Evolutionary conservation across 1,139 yeast species (phyloP), one percentile per base, ranked within the genome.

Genomic region (Hansenula lynferdii): DNA sequence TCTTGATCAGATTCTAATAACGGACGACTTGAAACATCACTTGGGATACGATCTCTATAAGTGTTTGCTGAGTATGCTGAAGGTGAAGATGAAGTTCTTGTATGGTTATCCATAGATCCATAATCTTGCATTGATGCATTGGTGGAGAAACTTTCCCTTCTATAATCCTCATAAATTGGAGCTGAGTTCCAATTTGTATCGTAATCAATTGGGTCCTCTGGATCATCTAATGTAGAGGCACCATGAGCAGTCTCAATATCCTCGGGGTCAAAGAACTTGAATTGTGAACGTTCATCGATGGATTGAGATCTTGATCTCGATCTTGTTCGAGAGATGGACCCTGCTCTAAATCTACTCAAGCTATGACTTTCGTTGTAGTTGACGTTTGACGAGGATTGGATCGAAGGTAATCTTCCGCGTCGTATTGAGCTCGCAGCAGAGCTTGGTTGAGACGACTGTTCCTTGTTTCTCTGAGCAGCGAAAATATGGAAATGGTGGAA

Each of bases 191-290:
- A 83, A 48, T 77, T 70, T 18, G 86, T 80, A 54, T 83, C 82
- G 52, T 78, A 79, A 51, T 51, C 56, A 37, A 50, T 70, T 2
- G 67, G 70, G 48, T 76, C 74, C 42, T 70, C 75, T 19, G 72
- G 62, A 42, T 70, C 71, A 40, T 84, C 89, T 49, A 84, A 64
- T 2, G 94, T 85, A 2, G 95, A 84, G 1, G 94, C 77, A 35
- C 97, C 97, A 39, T 85, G 94, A 1, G 97, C 97, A 43, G 71
- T 69, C 52, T 84, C 90, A 35, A 92, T 80, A 51, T 87, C 95
- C 43, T 84, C 87, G 8, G 83, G 69, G 8, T 92, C 77, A 61
- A 92, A 92, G 59, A 89, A 90, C 44, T 77, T 72, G 63, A 92
- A 92, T 16, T 50, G 48, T 3, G 45, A 29, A 6, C 41, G 41